These are phyloP conservation scores for Caryopteris hybrid DNA, from an alignment of 305 asterid species.

Conservation along the genomic window DNA sequence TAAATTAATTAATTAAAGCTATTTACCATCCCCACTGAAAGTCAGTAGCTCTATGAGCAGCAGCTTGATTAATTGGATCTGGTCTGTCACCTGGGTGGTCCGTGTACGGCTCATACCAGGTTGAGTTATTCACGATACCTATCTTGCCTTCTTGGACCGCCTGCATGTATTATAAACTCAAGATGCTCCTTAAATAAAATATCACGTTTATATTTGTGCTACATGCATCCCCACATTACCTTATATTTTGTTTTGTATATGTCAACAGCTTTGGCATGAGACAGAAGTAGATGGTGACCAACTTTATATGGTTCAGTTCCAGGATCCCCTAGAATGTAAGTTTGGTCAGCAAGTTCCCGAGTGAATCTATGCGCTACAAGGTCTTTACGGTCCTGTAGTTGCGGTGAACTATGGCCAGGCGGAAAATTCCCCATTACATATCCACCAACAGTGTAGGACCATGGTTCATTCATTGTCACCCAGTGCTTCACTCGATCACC, in stretches of 20 bases:
- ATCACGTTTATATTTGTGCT: too few relatives aligned
- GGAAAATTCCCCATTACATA: slow-evolving; percentile 13
- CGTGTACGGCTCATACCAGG: neutral
- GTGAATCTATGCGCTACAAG: neutral
- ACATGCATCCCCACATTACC: neutral
- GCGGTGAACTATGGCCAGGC: slow-evolving; percentile 1
- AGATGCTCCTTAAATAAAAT: too few relatives aligned
- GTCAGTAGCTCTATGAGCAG: slow-evolving; percentile 22
- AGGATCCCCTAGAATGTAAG: neutral
- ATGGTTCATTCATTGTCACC: slow-evolving; percentile 26
- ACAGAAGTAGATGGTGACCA: neutral
- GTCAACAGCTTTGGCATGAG: neutral
- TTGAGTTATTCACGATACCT: slow-evolving; percentile 4
- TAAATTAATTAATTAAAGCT: too few relatives aligned
- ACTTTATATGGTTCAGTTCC: neutral
- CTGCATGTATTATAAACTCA: neutral
- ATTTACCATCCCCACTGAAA: slow-evolving; percentile 6
- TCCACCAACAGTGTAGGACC: neutral
- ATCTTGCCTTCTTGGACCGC: slow-evolving; percentile 20
- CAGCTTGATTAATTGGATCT: neutral
- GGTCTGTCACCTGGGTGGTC: neutral
- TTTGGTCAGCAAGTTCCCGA: too few relatives aligned
- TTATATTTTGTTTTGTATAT: neutral
- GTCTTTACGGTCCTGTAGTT: neutral
- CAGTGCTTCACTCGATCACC: slow-evolving; percentile 23